Evolutionary conservation across 257 asterid genomes (phyloP).

Genomic region (Salvia rosmarinus): DNA sequence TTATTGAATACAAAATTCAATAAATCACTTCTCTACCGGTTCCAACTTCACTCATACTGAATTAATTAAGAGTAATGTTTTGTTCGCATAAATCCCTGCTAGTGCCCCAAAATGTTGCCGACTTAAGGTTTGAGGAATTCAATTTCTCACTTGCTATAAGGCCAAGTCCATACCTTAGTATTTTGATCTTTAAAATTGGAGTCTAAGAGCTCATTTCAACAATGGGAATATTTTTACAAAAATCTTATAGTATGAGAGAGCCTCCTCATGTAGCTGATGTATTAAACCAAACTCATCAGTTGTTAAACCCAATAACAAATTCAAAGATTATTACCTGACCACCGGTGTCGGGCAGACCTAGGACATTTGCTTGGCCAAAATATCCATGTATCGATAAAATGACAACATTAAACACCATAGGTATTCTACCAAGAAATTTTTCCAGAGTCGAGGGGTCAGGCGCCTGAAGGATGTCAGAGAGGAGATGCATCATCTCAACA

Average conservation of each 20-base stretch:
- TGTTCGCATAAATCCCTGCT: neutral
- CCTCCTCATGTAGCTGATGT: neutral
- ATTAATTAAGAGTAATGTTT: neutral
- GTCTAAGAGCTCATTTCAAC: neutral
- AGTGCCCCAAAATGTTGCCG: neutral
- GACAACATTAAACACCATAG: slow-evolving; percentile 94
- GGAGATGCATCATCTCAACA: slow-evolving; percentile 83
- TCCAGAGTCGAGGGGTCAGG: slow-evolving; percentile 91
- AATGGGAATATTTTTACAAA: neutral
- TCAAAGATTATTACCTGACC: slow-evolving; percentile 74
- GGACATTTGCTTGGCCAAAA: slow-evolving; percentile 98
- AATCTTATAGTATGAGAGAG: neutral
- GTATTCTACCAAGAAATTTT: slow-evolving; percentile 88
- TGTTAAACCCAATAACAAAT: neutral
- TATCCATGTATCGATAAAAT: slow-evolving; percentile 90
- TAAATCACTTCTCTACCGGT: neutral
- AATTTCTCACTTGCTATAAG: neutral
- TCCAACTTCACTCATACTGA: neutral
- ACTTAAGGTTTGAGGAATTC: neutral
- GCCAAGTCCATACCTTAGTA: neutral
- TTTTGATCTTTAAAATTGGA: neutral
- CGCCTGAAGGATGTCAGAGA: slow-evolving; percentile 92
- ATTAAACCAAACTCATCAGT: neutral
- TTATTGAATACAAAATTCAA: neutral
- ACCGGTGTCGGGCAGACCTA: slow-evolving; percentile 99